These are phyloP conservation scores for Sextonia rubra DNA, from an alignment of 164 flowering plant genomes.

Conservation along the genomic window DNA sequence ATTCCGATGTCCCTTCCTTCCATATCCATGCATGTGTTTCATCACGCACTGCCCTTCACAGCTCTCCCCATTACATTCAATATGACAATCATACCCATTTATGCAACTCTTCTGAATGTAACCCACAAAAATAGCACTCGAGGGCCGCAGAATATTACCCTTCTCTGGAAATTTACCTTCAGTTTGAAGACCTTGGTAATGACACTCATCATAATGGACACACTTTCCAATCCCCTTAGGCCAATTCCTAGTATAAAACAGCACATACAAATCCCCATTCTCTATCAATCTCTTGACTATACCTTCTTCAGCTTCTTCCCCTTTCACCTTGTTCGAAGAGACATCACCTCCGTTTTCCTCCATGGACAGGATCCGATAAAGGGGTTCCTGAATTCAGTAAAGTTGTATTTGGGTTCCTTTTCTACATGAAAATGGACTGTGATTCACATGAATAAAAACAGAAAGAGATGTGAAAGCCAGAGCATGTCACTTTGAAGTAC, in stretches of 20 bases:
- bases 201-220: background rate
- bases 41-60: background rate
- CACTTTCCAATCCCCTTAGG: background rate
- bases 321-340: background rate
- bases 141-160: background rate
- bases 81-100: background rate
- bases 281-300: background rate
- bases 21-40: background rate
- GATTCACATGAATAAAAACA: background rate
- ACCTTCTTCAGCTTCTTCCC: background rate
- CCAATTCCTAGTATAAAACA: background rate
- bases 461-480: background rate
- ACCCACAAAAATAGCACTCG: background rate
- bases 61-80: background rate
- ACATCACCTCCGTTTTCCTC: background rate
- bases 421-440: background rate
- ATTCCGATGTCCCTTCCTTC: background rate
- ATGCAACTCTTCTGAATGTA: background rate
- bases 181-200: background rate
- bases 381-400: background rate
- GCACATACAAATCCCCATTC: background rate
- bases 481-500: background rate
- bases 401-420: background rate
- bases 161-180: constrained; percentile 1
- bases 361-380: background rate